Base-by-base conservation (phyloP, 2,329 filamentous ascomycete species). In the Rutstroemia sydowiana region DNA sequence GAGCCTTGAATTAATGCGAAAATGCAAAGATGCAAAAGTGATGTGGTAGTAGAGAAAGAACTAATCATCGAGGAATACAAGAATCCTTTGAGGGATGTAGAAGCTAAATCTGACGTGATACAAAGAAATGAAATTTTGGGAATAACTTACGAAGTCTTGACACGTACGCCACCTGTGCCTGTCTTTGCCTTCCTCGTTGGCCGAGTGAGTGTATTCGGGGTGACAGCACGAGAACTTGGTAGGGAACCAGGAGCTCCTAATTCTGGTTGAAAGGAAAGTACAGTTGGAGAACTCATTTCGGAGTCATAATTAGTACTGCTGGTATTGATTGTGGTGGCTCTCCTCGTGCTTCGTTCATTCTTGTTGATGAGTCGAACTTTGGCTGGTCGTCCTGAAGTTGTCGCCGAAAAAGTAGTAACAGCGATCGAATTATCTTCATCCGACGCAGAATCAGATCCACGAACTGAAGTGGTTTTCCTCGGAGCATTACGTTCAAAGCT, bases 81-180 rank as follows among this genome's bases (percentile, higher is more conserved):
- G 37, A 50, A 37, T 50, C 39, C 48, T 45, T 47, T 34, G 39
- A 54, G 34, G 31, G 39, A 50, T 20, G 18, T 28, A 51, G 32
- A 26, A 51, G 31, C n/a, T 28, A 26, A 51, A 34, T 41, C 42
- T 46, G 48, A 51, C 42, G 31, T 34, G 48, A 41, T 37, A 37
- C 55, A 45, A 47, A 43, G 31, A 51, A 48, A 40, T 45, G 41
- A 56, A 51, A 23, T 48, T 53, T n/a, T 57, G 55, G 60, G 59
- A 56, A 26, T 4, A 26, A 82, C 81, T 77, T 72, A 84, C 83
- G 84, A 87, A 67, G 76, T 78, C 70, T 87, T 86, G 64, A 85
- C 76, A 59, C 83, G 81, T 57, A 65, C 56, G 8, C 23, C 23
- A 51, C 65, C 65, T 54, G 80, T 73, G 36, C 81, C 81, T 48